phyloP scores from a whole-genome alignment of 2,329 filamentous ascomycete species.

The Hypoxylon sp. region DNA sequence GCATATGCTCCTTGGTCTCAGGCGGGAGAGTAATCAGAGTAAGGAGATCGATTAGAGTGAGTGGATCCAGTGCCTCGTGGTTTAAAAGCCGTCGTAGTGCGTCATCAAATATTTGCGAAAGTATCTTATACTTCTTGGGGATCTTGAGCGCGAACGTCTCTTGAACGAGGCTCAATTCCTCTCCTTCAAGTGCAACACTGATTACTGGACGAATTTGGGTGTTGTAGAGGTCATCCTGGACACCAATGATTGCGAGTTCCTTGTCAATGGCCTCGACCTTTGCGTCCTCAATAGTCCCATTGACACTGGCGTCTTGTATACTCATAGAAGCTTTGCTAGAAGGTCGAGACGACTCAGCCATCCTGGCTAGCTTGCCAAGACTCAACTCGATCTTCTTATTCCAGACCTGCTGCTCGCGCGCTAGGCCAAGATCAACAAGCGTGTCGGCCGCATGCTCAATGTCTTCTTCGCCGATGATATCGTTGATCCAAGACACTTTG shows the following conservation, averaged over 20 bases:
- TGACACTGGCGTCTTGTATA: slow-evolving; percentile 47
- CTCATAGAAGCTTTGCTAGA: slow-evolving; percentile 50
- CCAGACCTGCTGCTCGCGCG: slow-evolving; percentile 85
- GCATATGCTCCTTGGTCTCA: slow-evolving; percentile 66
- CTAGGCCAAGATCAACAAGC: slow-evolving; percentile 76
- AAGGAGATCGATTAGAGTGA: slow-evolving; percentile 78
- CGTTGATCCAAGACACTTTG: slow-evolving; percentile 94
- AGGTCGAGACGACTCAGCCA: slow-evolving; percentile 70
- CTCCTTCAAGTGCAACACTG: slow-evolving; percentile 81
- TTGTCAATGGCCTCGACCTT: slow-evolving; percentile 68
- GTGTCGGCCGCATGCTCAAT: slow-evolving; percentile 79
- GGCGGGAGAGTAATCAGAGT: slow-evolving; percentile 73
- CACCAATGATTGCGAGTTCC: slow-evolving; percentile 75
- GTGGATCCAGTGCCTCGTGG: slow-evolving; percentile 77
- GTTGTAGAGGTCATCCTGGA: slow-evolving; percentile 85
- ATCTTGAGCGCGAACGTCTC: slow-evolving; percentile 72
- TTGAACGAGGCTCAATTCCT: slow-evolving; percentile 81
- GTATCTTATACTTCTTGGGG: slow-evolving; percentile 71
- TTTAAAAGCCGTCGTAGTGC: slow-evolving; percentile 77
- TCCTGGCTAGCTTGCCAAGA: slow-evolving; percentile 82
- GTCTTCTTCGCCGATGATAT: slow-evolving; percentile 81
- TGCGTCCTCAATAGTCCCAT: slow-evolving; percentile 46
- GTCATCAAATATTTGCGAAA: slow-evolving; percentile 79
- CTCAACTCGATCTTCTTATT: slow-evolving; percentile 94
- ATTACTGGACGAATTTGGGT: slow-evolving; percentile 75